These are phyloP conservation scores for Prinsepia uniflora DNA, from an alignment of 306 rosid species.

Conservation along the genomic window DNA sequence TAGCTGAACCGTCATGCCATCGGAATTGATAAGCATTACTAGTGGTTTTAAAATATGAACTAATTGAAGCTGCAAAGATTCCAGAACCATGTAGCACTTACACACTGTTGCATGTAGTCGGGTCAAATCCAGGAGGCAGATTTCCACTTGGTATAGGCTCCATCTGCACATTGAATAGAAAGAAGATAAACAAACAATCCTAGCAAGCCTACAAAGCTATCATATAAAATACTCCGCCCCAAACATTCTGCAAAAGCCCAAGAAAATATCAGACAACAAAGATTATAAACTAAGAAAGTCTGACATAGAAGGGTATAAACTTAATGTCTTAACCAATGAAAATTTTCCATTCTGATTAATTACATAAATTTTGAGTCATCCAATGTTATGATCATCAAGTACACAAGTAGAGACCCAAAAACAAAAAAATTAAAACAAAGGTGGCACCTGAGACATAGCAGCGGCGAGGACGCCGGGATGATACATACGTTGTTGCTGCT, in stretches of 20 bases:
- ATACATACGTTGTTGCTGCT: conserved; percentile 67
- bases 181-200: conserved; percentile 21
- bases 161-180: conserved; percentile 69
- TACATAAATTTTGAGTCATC: background rate
- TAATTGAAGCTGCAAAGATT: conserved; percentile 1
- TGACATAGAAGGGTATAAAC: background rate
- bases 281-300: background rate
- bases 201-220: background rate
- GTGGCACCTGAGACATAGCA: conserved; percentile 59
- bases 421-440: background rate
- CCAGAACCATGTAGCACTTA: conserved; percentile 47
- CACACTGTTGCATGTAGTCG: conserved; percentile 89
- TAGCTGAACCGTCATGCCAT: conserved; percentile 43
- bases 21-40: conserved; percentile 3
- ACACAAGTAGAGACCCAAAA: background rate
- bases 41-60: conserved; percentile 1
- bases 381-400: conserved; percentile 3
- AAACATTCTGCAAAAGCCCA: background rate
- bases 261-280: background rate
- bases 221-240: background rate
- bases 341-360: background rate
- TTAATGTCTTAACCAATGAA: background rate
- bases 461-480: conserved; percentile 77
- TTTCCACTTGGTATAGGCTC: conserved; percentile 95
- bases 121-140: conserved; percentile 95